Evolutionary conservation across 116 monocot genomes (phyloP), one percentile per base, ranked within the genome.

Genomic region (Zostera marina): DNA sequence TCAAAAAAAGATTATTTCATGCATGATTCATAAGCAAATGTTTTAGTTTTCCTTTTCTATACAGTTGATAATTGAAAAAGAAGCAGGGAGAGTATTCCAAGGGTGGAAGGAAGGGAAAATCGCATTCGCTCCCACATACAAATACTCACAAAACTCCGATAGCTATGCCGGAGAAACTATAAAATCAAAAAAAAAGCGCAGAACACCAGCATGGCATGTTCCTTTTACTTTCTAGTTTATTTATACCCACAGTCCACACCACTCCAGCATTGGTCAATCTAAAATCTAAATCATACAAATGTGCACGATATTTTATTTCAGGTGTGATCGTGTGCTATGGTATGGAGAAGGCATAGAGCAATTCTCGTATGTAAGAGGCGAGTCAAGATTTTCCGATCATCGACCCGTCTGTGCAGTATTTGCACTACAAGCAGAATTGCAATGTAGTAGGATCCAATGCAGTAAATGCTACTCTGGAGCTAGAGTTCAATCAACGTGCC

Each of bases 51-150:
- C 51, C 1, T 17, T 5, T 19, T 51, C 8, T 19, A 51, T 25
- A 51, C 79, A 88, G 88, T 56, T 88, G 38, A 73, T 46, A 32
- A 64, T 77, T 3, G 96, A 96, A 32, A 32, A 32, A 32, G 32
- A 32, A 3, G 32, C 32, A 2, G 32, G 32, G 32, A 32, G 32
- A 1, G 32, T 32, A 32, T 32, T 32, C 32, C 32, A 32, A 32
- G 32, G 32, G 32, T 32, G 32, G 32, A 32, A 32, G 32, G 32
- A 32, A 32, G 32, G 92, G 9, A 83, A 68, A 55, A 92, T 87
- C 24, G 76, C 53, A 63, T 92, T 92, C 41, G 92, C 92, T 45
- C 92, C 92, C 2, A 92, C 92, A 9, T 92, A 83, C 76, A 92
- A 92, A 15, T 92, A 92, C 67, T 66, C 80, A 9, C 67, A 78